Evolutionary conservation across 2,329 filamentous ascomycete species (phyloP), one percentile per base, ranked within the genome.

Genomic region (Aspergillus sp.): DNA sequence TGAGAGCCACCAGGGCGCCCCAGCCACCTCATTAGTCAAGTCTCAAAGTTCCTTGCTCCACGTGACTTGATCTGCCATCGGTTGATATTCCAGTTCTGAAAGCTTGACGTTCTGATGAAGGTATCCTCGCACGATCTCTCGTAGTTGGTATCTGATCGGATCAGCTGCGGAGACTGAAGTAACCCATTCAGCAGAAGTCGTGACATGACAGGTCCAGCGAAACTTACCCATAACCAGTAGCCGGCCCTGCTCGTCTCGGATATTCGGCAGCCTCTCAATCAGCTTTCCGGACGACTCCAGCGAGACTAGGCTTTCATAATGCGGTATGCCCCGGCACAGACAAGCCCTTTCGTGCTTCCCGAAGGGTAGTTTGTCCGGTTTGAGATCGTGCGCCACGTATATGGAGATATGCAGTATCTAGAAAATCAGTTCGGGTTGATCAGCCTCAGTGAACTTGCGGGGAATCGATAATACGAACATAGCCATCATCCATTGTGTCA

Each of bases 331-430:
- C 41, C 65, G 43, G 53, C 68, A 68, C 38, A 64, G 55, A 58
- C 55, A 63, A 38, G 62, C 59, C 48, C 61, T 56, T 48, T 65
- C 34, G 56, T 68, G 56, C 13, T 66, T 48, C 30, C 63, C 57
- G 43, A 66, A 55, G 32, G 53, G 59, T 41, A 57, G 57, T 59
- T 57, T 48, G 18, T 61, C 58, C 15, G 56, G 47, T 18, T 47
- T 42, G 38, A 64, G 59, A 34, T 65, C 62, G n/a, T 62, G 39
- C 50, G 57, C 48, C 17, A 68, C 41, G 24, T 68, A 70, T 41
- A 68, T 63, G 18, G 63, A 70, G 43, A 70, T 66, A 24, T 61
- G 48, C 18, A 68, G 64, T 44, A 66, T 67, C 64, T 26, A 26
- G 24, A 26, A 26, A 26, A 26, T 26, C 5, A 26, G 24, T 26